Evolutionary conservation across 2,329 filamentous ascomycete genomes (phyloP).

Genomic region (Apiospora koreana): DNA sequence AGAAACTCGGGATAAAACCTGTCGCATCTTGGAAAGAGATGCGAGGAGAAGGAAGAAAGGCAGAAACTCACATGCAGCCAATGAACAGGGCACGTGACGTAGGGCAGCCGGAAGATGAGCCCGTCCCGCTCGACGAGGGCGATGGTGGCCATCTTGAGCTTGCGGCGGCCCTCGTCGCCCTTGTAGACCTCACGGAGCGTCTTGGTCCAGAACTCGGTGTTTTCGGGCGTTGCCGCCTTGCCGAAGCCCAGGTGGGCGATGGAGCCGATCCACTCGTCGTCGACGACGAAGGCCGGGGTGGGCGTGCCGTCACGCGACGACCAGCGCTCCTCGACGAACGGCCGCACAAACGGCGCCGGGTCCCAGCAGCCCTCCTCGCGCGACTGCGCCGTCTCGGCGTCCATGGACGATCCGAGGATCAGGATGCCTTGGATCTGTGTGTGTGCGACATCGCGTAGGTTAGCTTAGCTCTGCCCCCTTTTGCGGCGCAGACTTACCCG

Average conservation of each 20-base stretch:
- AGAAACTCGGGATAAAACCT: no score
- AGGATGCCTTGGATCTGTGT: slow-evolving; percentile 48
- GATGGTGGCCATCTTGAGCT: slow-evolving; percentile 46
- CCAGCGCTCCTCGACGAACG: slow-evolving; percentile 43
- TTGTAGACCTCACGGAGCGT: slow-evolving; percentile 47
- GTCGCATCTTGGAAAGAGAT: no score
- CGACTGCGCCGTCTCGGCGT: slow-evolving; percentile 49
- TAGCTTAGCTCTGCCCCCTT: not conserved
- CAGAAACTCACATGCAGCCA: slow-evolving; percentile 49
- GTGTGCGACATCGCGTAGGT: not conserved
- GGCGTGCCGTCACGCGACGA: slow-evolving; percentile 32
- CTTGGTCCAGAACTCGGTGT: slow-evolving; percentile 45
- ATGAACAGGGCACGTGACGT: slow-evolving; percentile 52
- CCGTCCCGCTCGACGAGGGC: slow-evolving; percentile 50
- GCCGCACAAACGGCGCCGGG: slow-evolving; percentile 39
- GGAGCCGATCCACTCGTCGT: slow-evolving; percentile 47
- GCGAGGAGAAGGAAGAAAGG: not conserved
- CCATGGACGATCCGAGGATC: slow-evolving; percentile 53
- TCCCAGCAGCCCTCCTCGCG: slow-evolving; percentile 52
- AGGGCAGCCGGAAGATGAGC: slow-evolving; percentile 44
- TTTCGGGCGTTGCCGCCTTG: slow-evolving; percentile 36
- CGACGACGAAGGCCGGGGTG: slow-evolving; percentile 49
- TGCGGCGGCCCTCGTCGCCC: slow-evolving; percentile 51
- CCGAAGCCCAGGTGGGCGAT: slow-evolving; percentile 49
- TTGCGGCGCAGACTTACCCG: slow-evolving; percentile 34